These are phyloP conservation scores for Cucumis hystrix DNA, from an alignment of 306 rosid genomes.

Conservation along the genomic window DNA sequence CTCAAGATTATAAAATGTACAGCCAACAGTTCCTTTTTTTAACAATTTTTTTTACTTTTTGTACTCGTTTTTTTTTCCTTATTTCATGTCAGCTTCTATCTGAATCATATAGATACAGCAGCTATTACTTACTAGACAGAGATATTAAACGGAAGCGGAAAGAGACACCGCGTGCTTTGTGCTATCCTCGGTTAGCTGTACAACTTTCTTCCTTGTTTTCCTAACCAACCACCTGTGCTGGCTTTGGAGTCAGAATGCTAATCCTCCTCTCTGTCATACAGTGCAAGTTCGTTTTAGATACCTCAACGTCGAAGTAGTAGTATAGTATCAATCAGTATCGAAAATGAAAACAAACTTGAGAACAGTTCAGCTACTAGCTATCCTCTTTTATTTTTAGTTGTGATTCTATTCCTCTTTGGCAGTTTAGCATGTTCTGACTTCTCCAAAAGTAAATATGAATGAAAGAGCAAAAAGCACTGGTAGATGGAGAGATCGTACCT, in stretches of 20 bases:
- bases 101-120: slow-evolving; percentile 21
- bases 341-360: background rate
- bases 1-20: slow-evolving; percentile 36
- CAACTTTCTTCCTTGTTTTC: slow-evolving; percentile 20
- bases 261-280: slow-evolving; percentile 44
- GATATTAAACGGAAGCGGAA: slow-evolving; percentile 15
- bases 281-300: slow-evolving; percentile 10
- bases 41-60: background rate
- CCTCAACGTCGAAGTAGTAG: background rate
- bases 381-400: background rate
- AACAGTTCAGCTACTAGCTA: background rate
- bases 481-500: slow-evolving; percentile 17
- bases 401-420: background rate
- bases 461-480: background rate
- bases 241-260: slow-evolving; percentile 38
- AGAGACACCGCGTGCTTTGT: slow-evolving; percentile 18
- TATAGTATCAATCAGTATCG: background rate
- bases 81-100: slow-evolving; percentile 27
- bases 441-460: background rate
- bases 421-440: background rate
- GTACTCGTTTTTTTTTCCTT: slow-evolving; percentile 6
- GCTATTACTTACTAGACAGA: slow-evolving; percentile 16
- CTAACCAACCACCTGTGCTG: slow-evolving; percentile 24
- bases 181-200: slow-evolving; percentile 47
- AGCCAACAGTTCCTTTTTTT: slow-evolving; percentile 18